Evolutionary conservation across 305 asterid species (phyloP).

Genomic region (Fraxinus albicans): DNA sequence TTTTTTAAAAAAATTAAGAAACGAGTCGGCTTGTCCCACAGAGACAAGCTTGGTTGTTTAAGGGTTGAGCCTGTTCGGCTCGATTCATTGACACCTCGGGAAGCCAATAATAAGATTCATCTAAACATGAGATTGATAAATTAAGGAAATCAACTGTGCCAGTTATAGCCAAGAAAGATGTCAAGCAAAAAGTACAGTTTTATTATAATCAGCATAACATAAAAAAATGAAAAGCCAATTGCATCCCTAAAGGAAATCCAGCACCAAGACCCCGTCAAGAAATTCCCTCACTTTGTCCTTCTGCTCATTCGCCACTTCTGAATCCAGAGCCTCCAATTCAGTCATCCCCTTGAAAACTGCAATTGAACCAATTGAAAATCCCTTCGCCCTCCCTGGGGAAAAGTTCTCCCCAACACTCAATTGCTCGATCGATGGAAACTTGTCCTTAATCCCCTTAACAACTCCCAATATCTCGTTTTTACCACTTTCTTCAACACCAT

Average conservation of each 20-base stretch:
- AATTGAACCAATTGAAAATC: conserved; percentile 70
- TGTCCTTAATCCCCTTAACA: conserved; percentile 49
- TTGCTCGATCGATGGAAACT: conserved; percentile 52
- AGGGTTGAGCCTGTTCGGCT: background rate
- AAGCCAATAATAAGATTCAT: background rate
- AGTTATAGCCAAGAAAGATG: background rate
- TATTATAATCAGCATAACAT: background rate
- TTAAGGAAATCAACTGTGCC: background rate
- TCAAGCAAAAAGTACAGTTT: background rate
- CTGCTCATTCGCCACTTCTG: conserved; percentile 49
- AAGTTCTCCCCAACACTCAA: conserved; percentile 75
- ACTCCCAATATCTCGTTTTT: conserved; percentile 51
- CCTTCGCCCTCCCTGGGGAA: conserved; percentile 79
- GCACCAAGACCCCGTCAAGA: conserved; percentile 60
- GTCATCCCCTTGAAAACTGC: conserved; percentile 54
- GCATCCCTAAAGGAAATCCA: conserved; percentile 49
- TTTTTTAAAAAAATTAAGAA: too few species aligned
- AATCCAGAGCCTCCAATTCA: conserved; percentile 60
- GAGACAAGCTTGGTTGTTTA: background rate
- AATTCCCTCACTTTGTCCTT: conserved; percentile 63
- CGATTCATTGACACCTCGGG: background rate
- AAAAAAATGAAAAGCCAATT: background rate
- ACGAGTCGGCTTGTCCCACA: background rate
- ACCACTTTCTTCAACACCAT: conserved; percentile 48
- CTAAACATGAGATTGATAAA: background rate